These are phyloP conservation scores for Candida sp. DNA, from an alignment of 1,139 yeast genomes.

Conservation along the genomic window DNA sequence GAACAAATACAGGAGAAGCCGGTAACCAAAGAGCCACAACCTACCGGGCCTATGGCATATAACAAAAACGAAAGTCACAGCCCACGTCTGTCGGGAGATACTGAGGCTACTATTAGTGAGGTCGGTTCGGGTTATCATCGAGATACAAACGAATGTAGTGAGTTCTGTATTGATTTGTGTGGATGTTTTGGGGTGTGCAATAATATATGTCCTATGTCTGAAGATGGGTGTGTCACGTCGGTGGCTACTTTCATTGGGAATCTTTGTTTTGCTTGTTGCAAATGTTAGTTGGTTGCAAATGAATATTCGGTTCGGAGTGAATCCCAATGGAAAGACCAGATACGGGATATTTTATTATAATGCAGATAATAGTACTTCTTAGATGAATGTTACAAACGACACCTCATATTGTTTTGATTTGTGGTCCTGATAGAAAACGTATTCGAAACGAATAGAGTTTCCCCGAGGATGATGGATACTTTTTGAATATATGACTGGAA, in stretches of 20 bases:
- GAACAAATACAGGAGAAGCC: neutral
- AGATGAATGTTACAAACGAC: no score
- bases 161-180: conserved; percentile 37
- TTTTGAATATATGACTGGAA: no score
- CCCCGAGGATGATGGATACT: no score
- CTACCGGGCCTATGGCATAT: neutral
- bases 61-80: neutral
- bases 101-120: conserved; percentile 17
- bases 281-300: neutral
- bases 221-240: conserved; percentile 39
- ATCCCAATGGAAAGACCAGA: no score
- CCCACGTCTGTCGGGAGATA: conserved; percentile 2
- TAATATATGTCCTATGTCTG: conserved; percentile 38
- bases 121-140: conserved; percentile 33
- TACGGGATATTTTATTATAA: no score
- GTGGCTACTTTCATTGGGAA: conserved; percentile 38
- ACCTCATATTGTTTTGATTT: no score
- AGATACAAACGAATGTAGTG: conserved; percentile 40
- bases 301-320: no score
- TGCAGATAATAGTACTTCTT: no score
- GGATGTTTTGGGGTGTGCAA: conserved; percentile 42
- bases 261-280: conserved; percentile 30
- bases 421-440: no score
- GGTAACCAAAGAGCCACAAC: neutral
- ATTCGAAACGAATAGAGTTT: no score